These are phyloP conservation scores for Fusarium austroafricanum DNA, from an alignment of 2,329 filamentous ascomycete species.

Conservation along the genomic window DNA sequence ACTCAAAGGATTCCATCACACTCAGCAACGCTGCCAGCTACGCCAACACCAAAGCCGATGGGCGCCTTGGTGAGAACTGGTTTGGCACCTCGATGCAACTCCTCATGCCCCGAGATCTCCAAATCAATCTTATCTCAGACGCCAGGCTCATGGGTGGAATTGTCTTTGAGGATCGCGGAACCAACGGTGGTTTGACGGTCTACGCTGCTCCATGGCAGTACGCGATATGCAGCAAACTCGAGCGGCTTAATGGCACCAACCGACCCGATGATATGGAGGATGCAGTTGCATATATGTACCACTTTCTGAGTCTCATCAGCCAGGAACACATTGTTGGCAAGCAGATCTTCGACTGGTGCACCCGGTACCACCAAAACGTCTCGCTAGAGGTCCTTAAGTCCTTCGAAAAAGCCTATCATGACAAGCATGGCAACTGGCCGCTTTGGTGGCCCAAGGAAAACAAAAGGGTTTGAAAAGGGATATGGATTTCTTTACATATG, in stretches of 20 bases:
- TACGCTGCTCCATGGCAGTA: conserved; percentile 40
- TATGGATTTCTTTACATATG: background rate
- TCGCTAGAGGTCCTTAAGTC: conserved; percentile 17
- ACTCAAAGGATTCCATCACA: conserved; percentile 17
- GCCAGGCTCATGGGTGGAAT: conserved; percentile 29
- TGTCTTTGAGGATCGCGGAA: conserved; percentile 34
- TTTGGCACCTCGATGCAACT: conserved; percentile 42
- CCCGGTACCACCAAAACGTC: conserved; percentile 32
- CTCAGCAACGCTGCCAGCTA: conserved; percentile 35
- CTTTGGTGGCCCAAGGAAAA: conserved; percentile 19
- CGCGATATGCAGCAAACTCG: conserved; percentile 39
- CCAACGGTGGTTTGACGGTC: conserved; percentile 28
- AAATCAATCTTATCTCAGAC: conserved; percentile 18
- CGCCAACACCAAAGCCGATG: conserved; percentile 30
- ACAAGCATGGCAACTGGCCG: conserved; percentile 22
- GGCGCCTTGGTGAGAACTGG: conserved; percentile 36
- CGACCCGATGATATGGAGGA: conserved; percentile 38
- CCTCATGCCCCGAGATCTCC: conserved; percentile 29
- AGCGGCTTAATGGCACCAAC: conserved; percentile 32
- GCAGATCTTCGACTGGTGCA: conserved; percentile 29
- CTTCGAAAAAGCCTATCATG: conserved; percentile 22
- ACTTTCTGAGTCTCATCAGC: conserved; percentile 12
- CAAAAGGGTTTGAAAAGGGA: background rate
- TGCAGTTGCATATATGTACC: conserved; percentile 35
- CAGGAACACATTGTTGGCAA: conserved; percentile 11